phyloP scores from a whole-genome alignment of 257 asterid genomes.

The Gentiana straminea region DNA sequence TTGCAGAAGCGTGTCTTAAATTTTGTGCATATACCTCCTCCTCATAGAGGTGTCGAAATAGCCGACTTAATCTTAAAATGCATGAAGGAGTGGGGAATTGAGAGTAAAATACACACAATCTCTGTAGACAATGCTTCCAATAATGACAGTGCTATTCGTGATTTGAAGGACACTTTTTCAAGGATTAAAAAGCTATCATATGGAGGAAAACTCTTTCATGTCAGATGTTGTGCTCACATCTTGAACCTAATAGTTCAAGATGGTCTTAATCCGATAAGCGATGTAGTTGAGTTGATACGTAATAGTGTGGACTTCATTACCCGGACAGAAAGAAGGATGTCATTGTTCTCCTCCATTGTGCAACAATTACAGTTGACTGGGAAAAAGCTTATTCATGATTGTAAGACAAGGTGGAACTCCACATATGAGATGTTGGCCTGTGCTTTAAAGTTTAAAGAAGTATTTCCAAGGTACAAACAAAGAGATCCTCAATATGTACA shows the following conservation, averaged over 20 bases:
- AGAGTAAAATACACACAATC: background rate
- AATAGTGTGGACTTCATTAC: background rate
- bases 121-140: background rate
- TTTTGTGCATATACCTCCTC: conserved; percentile 1
- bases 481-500: background rate
- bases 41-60: background rate
- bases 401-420: background rate
- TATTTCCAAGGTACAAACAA: background rate
- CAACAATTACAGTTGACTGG: background rate
- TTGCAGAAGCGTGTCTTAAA: background rate
- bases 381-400: background rate
- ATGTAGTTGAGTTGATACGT: background rate
- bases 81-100: conserved; percentile 1
- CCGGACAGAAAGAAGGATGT: background rate
- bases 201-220: background rate
- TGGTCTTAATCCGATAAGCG: background rate
- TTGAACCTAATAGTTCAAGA: background rate
- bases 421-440: background rate
- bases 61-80: background rate
- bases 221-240: background rate
- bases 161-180: background rate
- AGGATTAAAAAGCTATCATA: background rate
- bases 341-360: background rate
- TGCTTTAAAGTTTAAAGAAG: background rate
- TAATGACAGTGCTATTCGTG: conserved; percentile 3